These are phyloP conservation scores for Xylaria sp. DNA, from an alignment of 2,329 filamentous ascomycete species.

Conservation along the genomic window DNA sequence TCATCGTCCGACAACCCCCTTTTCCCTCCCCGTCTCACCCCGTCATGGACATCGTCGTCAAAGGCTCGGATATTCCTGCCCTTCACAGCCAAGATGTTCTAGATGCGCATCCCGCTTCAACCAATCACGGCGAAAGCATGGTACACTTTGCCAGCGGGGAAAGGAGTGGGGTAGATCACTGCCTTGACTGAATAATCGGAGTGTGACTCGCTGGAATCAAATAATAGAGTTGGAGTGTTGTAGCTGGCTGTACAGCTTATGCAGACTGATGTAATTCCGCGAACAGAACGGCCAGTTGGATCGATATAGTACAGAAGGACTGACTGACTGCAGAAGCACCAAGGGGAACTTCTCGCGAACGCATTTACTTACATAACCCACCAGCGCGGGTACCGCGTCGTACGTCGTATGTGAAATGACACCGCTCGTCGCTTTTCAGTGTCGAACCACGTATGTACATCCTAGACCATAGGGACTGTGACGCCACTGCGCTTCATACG, in stretches of 20 bases:
- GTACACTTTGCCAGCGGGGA: not conserved
- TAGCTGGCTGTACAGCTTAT: not conserved
- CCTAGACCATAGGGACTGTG: not conserved
- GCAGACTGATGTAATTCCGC: not conserved
- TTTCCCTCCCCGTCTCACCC: not conserved
- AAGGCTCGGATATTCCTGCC: not conserved
- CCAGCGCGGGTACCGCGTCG: not conserved
- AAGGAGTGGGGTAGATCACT: not conserved
- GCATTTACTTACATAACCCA: not conserved
- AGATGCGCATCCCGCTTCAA: not conserved
- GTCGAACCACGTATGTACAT: not conserved
- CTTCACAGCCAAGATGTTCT: not conserved
- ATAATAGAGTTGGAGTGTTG: not conserved
- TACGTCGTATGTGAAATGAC: not conserved
- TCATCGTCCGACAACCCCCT: not conserved
- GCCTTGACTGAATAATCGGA: too few relatives aligned
- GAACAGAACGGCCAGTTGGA: too few relatives aligned
- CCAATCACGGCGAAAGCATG: not conserved
- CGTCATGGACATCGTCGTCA: not conserved
- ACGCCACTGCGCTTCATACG: not conserved
- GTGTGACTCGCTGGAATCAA: too few relatives aligned
- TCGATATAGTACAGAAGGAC: too few relatives aligned
- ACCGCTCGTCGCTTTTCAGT: not conserved
- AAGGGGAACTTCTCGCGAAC: not conserved
- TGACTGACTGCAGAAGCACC: too few relatives aligned